Evolutionary conservation across 75 land plant species (phyloP).

Genomic region (Adiantum capillusveneris): DNA sequence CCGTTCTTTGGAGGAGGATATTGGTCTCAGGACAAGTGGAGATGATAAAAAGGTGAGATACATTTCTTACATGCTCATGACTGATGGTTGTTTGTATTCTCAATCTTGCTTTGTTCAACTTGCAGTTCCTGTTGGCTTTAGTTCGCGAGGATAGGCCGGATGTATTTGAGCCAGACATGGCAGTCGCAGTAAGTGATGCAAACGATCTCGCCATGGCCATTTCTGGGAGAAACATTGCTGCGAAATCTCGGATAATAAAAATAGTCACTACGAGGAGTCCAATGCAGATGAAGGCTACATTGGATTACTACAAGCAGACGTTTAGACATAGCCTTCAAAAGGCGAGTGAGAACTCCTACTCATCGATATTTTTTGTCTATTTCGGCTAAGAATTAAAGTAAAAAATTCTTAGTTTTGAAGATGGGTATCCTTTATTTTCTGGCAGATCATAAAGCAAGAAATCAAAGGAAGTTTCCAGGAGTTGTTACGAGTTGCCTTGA

Average conservation of each 20-base stretch:
- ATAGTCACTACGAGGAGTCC: slow-evolving; percentile 58
- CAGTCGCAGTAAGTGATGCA: slow-evolving; percentile 49
- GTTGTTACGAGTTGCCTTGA: slow-evolving; percentile 38
- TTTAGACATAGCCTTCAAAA: slow-evolving; percentile 48
- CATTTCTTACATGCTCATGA: no score
- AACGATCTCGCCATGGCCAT: slow-evolving; percentile 50
- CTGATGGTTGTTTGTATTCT: no score
- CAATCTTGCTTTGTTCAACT: no score
- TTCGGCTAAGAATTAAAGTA: background rate
- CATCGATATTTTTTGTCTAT: no score
- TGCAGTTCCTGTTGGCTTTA: slow-evolving; percentile 60
- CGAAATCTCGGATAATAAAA: slow-evolving; percentile 42
- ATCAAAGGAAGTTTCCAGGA: slow-evolving; percentile 59
- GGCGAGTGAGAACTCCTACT: slow-evolving; percentile 15
- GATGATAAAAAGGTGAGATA: slow-evolving; percentile 58
- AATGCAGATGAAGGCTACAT: slow-evolving; percentile 60
- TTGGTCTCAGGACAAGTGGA: slow-evolving; percentile 50
- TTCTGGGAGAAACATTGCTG: slow-evolving; percentile 48
- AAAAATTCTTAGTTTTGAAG: no score
- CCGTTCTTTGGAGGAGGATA: slow-evolving; percentile 70
- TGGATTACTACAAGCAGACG: slow-evolving; percentile 32
- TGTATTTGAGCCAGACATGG: slow-evolving; percentile 48
- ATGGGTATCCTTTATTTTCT: background rate
- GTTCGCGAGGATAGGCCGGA: slow-evolving; percentile 46
- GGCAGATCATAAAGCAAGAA: slow-evolving; percentile 56